A percentile compares a stretch with the other conserved stretches of the same genome.
Conservation (phyloP, 164 flowering plant genomes). For the Liquidambar formosana region DNA sequence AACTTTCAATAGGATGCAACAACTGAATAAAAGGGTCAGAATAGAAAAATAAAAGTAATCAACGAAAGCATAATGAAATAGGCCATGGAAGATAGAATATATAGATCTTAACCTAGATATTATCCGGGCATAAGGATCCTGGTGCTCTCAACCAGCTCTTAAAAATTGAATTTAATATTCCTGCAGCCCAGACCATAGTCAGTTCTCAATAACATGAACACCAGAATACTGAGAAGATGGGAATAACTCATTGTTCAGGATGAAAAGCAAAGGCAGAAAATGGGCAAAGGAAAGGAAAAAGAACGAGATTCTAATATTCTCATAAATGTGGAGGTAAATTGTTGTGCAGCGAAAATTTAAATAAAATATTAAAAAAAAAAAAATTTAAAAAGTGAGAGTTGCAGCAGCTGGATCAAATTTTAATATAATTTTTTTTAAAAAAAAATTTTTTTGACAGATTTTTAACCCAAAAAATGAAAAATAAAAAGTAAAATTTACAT, state of each 20-base stretch:
- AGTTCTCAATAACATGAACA: slow-evolving; percentile 23
- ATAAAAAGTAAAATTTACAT: no score
- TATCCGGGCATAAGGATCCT: slow-evolving; percentile 33
- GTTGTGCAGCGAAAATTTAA: not conserved
- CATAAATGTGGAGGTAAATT: not conserved
- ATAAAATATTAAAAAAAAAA: no score
- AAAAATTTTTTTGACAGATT: no score
- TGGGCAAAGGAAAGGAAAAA: not conserved
- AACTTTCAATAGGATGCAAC: no score
- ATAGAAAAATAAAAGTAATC: not conserved
- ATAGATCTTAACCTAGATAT: slow-evolving; percentile 47
- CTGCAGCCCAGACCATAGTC: slow-evolving; percentile 59
- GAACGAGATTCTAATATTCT: not conserved
- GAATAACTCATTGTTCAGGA: not conserved
- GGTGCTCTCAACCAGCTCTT: slow-evolving; percentile 60
- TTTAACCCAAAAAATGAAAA: no score
- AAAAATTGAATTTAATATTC: slow-evolving; percentile 33
- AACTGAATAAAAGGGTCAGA: no score
- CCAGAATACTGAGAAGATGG: slow-evolving; percentile 4
- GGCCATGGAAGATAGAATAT: slow-evolving; percentile 24
- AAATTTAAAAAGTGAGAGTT: no score
- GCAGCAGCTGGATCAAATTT: no score
- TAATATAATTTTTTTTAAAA: no score
- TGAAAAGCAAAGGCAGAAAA: not conserved
- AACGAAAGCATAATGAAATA: not conserved